Percentiles rank a stretch among this genome's conserved stretches.
Conservation (phyloP, 129 eudicot genomes). For the Centrapalus pauciflorus region DNA sequence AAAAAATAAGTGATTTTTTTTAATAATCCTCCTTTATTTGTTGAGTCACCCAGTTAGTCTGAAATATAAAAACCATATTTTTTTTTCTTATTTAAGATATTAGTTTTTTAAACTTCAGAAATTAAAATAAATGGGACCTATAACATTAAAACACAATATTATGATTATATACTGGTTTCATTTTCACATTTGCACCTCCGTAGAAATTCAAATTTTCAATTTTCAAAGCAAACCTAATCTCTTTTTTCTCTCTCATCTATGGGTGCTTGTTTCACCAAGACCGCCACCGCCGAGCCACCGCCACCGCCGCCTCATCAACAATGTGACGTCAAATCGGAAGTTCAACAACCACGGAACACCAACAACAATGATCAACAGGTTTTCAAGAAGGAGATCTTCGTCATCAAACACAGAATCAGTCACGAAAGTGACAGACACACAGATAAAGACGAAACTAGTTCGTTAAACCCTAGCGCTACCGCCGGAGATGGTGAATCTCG, state of each 20-base stretch:
- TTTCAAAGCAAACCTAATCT: conserved; percentile 14
- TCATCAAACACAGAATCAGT: conserved; percentile 67
- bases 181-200: not conserved
- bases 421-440: conserved; percentile 46
- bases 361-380: conserved; percentile 19
- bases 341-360: conserved; percentile 24
- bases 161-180: not conserved
- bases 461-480: conserved; percentile 12
- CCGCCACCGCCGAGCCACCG: conserved; percentile 27
- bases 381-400: conserved; percentile 60
- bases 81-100: too few relatives aligned
- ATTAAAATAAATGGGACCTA: too few relatives aligned
- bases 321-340: conserved; percentile 21
- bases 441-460: conserved; percentile 25
- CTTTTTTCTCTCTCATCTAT: conserved; percentile 25
- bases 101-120: too few relatives aligned
- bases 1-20: too few relatives aligned
- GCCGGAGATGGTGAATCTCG: conserved; percentile 7
- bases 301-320: conserved; percentile 9
- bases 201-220: conserved; percentile 18
- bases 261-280: conserved; percentile 86
- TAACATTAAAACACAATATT: too few relatives aligned
- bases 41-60: too few relatives aligned
- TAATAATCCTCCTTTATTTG: too few relatives aligned
- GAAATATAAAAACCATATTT: too few relatives aligned